Base-by-base conservation (phyloP, 23 red algal species). In the Chondrus crispus region DNA sequence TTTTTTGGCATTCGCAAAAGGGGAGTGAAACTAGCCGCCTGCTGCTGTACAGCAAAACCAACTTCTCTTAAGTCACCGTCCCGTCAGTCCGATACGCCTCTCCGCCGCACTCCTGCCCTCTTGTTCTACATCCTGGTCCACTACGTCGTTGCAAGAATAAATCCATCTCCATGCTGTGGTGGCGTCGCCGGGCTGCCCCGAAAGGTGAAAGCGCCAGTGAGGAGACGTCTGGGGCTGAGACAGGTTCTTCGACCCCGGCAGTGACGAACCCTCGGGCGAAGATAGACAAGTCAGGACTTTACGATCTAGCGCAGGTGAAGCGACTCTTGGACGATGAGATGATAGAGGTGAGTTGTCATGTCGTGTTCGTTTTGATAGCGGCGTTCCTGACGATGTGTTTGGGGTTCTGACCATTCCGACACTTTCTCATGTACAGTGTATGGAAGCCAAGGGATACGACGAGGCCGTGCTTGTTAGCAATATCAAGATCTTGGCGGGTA, bases 251-350 rank as follows among this genome's bases (percentile, higher is more conserved):
- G 26, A 13, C 60, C 60, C 18, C 60, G 26, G 60, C 60, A 6
- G 26, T 22, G 7, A 82, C 78, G 8, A 81, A 90, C 69, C 69
- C 49, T 19, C 26, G 71, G 38, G 22, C 87, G 24, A 90, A 90
- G 39, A 26, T 90, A 20, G 73, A 90, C 74, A 90, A 90, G 46
- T 90, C 87, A 32, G 87, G 87, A 22, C 46, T 90, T 8, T 90
- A 90, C 52, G 87, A 90, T 51, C 39, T 90, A 55, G 62, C 69
- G 13, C 87, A 90, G 54, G 72, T 90, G 24, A 90, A 90, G 44
- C 87, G 87, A 14, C 44, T 90, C 26, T 73, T 90, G 18, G 87
- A 90, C 62, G 87, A 90, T 70, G 87, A 90, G 73, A 19, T 90
- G 44, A 90, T 90, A 46, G 71, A 69, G 50, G 87, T 90, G 80